Conservation (phyloP, 129 eudicot genomes). For the Helichrysum umbraculigerum region DNA sequence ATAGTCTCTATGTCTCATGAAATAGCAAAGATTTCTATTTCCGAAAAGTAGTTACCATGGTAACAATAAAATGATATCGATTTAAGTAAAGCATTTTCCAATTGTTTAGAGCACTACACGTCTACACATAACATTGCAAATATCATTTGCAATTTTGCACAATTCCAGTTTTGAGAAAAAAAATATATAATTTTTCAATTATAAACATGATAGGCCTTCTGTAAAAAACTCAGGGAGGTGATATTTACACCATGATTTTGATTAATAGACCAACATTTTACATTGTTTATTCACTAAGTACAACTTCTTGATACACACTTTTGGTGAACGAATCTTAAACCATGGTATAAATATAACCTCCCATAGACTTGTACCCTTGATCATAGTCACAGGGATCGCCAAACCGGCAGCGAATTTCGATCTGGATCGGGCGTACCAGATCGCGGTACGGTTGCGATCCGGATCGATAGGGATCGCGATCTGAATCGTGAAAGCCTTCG, state of each 20-base stretch:
- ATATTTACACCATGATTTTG: too few species aligned
- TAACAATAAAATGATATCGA: background rate
- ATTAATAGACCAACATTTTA: background rate
- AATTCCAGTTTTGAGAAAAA: too few species aligned
- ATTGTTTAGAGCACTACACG: background rate
- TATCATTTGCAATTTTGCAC: too few species aligned
- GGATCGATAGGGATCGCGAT: too few species aligned
- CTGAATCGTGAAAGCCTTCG: too few species aligned
- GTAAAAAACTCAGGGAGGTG: background rate
- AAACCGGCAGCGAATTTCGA: too few species aligned
- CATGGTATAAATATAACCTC: too few species aligned
- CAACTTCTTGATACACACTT: background rate
- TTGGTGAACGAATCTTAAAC: background rate
- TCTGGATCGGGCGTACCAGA: too few species aligned
- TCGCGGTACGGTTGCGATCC: too few species aligned
- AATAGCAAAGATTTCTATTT: background rate
- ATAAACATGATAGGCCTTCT: background rate
- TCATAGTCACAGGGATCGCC: too few species aligned
- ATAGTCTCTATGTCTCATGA: background rate
- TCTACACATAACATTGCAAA: background rate
- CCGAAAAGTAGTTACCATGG: background rate
- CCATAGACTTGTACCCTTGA: constrained; percentile 1
- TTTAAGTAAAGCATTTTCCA: background rate
- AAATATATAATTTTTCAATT: background rate
- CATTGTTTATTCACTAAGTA: background rate